Evolutionary conservation across 163 green algal species (phyloP).

Genomic region (Prototheca cutis): DNA sequence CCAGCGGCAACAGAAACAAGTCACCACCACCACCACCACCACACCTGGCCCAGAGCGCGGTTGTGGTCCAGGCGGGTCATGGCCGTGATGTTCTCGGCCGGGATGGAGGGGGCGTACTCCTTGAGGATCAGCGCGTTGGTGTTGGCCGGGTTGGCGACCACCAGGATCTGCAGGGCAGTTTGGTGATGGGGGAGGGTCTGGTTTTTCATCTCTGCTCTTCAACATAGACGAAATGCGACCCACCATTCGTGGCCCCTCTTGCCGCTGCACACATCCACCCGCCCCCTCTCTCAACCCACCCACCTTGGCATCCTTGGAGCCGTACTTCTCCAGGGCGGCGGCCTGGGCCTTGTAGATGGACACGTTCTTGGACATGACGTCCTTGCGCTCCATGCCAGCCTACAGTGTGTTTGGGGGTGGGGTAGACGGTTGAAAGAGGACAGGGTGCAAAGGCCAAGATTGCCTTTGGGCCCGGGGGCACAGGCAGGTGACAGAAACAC

Average conservation of each 20-base stretch:
- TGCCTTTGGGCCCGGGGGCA: too few species aligned
- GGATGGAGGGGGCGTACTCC: constrained; percentile 71
- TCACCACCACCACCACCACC: neutral
- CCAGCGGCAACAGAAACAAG: too few species aligned
- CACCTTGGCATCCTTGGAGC: constrained; percentile 72
- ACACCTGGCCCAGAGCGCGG: constrained; percentile 73
- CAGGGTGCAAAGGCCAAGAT: too few species aligned
- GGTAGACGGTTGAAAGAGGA: too few species aligned
- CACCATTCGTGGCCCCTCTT: neutral
- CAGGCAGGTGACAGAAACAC: too few species aligned
- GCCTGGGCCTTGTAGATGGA: constrained; percentile 87
- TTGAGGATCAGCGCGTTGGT: constrained; percentile 82
- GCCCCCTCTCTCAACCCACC: neutral
- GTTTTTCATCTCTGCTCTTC: neutral
- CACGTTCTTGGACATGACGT: constrained; percentile 90
- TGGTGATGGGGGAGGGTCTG: neutral
- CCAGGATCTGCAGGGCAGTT: constrained; percentile 58
- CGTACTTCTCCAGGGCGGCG: constrained; percentile 67
- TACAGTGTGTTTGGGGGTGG: too few species aligned
- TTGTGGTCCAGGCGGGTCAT: constrained; percentile 95
- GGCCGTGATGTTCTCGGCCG: constrained; percentile 78
- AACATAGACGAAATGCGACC: too few species aligned
- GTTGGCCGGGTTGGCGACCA: constrained; percentile 93
- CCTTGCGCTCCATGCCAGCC: constrained; percentile 88
- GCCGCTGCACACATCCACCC: neutral